Evolutionary conservation across 164 flowering plant species (phyloP).

Genomic region (Sedum album): DNA sequence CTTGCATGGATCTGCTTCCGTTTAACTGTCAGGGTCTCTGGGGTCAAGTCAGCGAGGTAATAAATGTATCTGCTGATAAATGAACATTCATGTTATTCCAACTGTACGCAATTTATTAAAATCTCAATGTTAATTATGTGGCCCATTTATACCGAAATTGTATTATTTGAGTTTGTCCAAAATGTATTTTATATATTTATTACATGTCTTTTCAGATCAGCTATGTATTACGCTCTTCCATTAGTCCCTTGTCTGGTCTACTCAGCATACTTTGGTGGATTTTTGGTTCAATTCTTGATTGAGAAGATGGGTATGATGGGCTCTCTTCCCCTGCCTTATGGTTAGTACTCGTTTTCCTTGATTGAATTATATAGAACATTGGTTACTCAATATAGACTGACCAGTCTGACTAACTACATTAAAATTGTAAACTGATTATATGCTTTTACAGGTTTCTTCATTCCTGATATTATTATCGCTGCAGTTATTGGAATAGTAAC

Average conservation of each 20-base stretch:
- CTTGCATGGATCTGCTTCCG: conserved; percentile 53
- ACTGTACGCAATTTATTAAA: no score
- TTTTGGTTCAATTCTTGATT: conserved; percentile 67
- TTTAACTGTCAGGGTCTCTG: conserved; percentile 30
- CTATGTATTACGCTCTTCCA: conserved; percentile 46
- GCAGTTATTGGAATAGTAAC: conserved; percentile 63
- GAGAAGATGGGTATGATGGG: conserved; percentile 99
- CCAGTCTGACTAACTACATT: background rate
- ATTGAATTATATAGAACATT: background rate
- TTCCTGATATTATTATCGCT: conserved; percentile 75
- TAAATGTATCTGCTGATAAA: background rate
- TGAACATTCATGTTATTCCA: background rate
- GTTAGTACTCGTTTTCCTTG: conserved; percentile 36
- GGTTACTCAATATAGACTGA: background rate
- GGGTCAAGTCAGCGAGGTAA: conserved; percentile 60
- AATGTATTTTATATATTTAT: background rate
- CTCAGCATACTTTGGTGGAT: conserved; percentile 76
- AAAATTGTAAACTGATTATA: no score
- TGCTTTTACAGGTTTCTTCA: conserved; percentile 60
- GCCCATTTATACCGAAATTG: background rate
- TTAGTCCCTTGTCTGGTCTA: conserved; percentile 56
- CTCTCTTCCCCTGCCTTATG: conserved; percentile 80
- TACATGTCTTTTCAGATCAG: conserved; percentile 46
- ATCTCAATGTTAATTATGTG: no score
- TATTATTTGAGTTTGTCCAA: background rate